phyloP scores from a whole-genome alignment of 2,329 filamentous ascomycete genomes.

The Paracoccidioides lutzii region DNA sequence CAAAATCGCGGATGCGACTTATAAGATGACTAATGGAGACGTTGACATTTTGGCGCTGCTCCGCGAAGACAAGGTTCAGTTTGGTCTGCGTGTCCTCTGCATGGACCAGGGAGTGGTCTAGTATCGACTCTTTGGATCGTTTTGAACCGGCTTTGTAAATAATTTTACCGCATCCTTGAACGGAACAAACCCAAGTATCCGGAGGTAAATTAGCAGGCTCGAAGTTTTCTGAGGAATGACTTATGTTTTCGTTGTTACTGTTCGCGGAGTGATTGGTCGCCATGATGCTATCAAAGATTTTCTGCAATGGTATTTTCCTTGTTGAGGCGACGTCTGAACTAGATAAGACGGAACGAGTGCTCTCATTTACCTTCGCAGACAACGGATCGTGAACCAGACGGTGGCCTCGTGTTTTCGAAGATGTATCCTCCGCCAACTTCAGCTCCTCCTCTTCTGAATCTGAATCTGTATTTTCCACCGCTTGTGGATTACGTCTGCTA shows the following conservation, averaged over 20 bases:
- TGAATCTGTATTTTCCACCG: conserved; percentile 14
- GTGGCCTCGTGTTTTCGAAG: conserved; percentile 23
- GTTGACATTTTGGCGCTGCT: conserved; percentile 23
- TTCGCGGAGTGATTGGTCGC: conserved; percentile 15
- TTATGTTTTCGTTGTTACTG: background rate
- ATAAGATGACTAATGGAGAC: conserved; percentile 23
- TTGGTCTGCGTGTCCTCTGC: conserved; percentile 25
- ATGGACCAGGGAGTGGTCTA: conserved; percentile 23
- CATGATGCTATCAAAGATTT: conserved; percentile 7
- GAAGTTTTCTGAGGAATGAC: background rate
- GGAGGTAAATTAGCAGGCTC: conserved; percentile 10
- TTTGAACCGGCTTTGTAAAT: conserved; percentile 22
- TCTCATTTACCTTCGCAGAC: conserved; percentile 20
- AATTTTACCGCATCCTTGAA: conserved; percentile 21
- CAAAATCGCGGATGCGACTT: conserved; percentile 17
- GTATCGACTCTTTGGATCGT: conserved; percentile 20
- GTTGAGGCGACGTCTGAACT: conserved; percentile 15
- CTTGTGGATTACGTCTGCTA: conserved; percentile 27
- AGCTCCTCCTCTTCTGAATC: conserved; percentile 22
- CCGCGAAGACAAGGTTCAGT: conserved; percentile 24
- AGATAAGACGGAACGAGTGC: conserved; percentile 20
- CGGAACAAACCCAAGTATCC: conserved; percentile 25
- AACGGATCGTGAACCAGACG: conserved; percentile 23
- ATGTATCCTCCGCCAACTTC: conserved; percentile 20
- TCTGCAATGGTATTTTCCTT: conserved; percentile 20